Conservation (phyloP, 768 basidiomycete species). For the Boletus vinaceobasis region DNA sequence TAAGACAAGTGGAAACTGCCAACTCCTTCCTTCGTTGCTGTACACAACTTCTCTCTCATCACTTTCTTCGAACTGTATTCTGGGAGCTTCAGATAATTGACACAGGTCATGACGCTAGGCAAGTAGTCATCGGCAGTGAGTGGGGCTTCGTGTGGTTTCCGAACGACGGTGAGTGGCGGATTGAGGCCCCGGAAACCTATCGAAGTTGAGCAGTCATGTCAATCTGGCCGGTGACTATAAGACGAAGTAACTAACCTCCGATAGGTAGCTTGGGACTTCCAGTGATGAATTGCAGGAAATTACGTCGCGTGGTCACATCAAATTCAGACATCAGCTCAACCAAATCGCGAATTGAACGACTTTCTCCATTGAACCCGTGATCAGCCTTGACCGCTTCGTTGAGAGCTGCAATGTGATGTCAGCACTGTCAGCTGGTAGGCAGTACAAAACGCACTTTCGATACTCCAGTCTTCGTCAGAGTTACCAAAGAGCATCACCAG, state of each 20-base stretch:
- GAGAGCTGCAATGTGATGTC: conserved; percentile 52
- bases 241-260: conserved; percentile 59
- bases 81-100: conserved; percentile 93
- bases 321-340: conserved; percentile 84
- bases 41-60: conserved; percentile 77
- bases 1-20: conserved; percentile 97
- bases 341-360: conserved; percentile 83
- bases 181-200: conserved; percentile 92
- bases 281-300: conserved; percentile 94
- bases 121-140: conserved; percentile 91
- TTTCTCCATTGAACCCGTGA: conserved; percentile 96
- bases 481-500: conserved; percentile 96
- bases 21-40: conserved; percentile 90
- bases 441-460: conserved; percentile 65
- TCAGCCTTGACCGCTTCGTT: conserved; percentile 92
- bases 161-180: conserved; percentile 92
- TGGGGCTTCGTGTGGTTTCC: conserved; percentile 92
- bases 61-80: conserved; percentile 88
- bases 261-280: conserved; percentile 96
- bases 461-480: conserved; percentile 95
- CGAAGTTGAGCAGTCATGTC: background rate
- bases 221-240: background rate
- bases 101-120: conserved; percentile 98
- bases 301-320: conserved; percentile 68
- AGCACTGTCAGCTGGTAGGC: background rate